Percentiles rank a stretch among this genome's conserved stretches.
These are phyloP conservation scores for Rhododendron kiyosumense DNA, from an alignment of 148 eudicot genomes.

Conservation along the genomic window DNA sequence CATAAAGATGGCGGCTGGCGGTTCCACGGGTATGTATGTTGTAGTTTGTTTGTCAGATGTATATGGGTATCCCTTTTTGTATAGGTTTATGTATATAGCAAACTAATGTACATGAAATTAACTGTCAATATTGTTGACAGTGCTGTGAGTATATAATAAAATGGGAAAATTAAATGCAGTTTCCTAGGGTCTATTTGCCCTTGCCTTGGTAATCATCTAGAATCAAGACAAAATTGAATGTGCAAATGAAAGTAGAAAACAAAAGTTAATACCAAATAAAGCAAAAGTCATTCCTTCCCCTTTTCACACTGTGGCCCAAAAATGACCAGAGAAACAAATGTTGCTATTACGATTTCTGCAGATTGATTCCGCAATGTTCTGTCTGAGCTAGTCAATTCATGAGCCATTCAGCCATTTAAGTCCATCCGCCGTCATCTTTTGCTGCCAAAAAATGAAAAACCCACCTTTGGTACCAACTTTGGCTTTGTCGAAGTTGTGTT, in stretches of 20 bases:
- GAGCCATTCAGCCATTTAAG: no score
- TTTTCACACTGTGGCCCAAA: background rate
- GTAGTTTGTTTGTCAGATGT: background rate
- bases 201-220: no score
- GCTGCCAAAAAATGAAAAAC: no score
- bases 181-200: no score
- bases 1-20: background rate
- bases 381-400: no score
- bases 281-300: background rate
- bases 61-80: background rate
- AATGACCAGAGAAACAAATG: background rate
- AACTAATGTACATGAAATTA: background rate
- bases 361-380: background rate
- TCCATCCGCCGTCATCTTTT: no score
- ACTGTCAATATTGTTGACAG: background rate
- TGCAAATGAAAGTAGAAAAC: no score
- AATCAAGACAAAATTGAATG: no score
- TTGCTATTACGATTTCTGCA: background rate
- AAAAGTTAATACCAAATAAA: no score
- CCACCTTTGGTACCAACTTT: no score
- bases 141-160: background rate
- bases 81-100: background rate
- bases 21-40: conserved; percentile 2
- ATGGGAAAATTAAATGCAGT: background rate
- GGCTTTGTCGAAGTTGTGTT: no score